Percentiles rank a stretch among this genome's conserved stretches.
Evolutionary conservation across 768 basidiomycete genomes (phyloP).

Genomic region (Hypsizygus marmoreus): DNA sequence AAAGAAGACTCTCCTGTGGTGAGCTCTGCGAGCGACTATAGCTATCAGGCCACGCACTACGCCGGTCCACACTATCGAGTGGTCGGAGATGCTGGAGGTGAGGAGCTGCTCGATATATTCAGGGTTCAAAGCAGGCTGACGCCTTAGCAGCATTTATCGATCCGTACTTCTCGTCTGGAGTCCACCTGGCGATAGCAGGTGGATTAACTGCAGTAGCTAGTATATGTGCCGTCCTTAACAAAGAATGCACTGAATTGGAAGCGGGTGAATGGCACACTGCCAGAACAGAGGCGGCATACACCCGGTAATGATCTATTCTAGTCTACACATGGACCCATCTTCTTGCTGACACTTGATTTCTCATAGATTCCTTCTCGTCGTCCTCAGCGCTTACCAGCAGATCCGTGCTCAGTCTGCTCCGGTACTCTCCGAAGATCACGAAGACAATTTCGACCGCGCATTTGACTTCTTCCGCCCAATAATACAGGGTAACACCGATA

Average conservation of each 20-base stretch:
- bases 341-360: neutral
- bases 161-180: constrained; percentile 38
- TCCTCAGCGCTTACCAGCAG: constrained; percentile 44
- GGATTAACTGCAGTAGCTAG: constrained; percentile 32
- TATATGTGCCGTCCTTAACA: constrained; percentile 28
- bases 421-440: constrained; percentile 35
- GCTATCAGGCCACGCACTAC: constrained; percentile 35
- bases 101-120: no score
- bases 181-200: constrained; percentile 35
- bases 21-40: constrained; percentile 36
- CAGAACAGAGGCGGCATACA: constrained; percentile 27
- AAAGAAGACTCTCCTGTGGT: constrained; percentile 18
- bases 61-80: constrained; percentile 37
- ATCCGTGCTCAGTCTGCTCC: constrained; percentile 35
- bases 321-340: no score
- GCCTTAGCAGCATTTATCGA: constrained; percentile 42
- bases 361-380: constrained; percentile 39
- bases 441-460: constrained; percentile 43
- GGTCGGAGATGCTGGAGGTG: constrained; percentile 44
- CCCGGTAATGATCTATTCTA: constrained; percentile 19
- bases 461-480: constrained; percentile 45
- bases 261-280: constrained; percentile 27
- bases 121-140: no score
- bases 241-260: constrained; percentile 21
- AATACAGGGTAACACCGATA: constrained; percentile 57